Conservation (phyloP, 768 basidiomycete species). For the Mycena kentingensis region DNA sequence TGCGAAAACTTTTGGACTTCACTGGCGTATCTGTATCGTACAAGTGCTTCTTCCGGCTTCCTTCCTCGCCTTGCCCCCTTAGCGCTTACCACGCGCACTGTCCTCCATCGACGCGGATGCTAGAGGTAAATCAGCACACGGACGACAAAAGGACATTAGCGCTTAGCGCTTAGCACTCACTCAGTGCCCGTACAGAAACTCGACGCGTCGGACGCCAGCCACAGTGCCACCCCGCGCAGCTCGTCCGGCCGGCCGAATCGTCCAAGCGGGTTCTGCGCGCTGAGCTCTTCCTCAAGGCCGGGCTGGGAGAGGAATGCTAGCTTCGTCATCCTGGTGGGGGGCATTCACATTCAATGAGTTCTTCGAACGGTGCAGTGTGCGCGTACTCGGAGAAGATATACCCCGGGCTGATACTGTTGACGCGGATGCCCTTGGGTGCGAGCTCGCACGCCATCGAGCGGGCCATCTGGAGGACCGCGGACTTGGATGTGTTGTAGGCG, state of each 20-base stretch:
- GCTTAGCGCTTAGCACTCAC: too few species aligned
- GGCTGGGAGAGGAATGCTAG: conserved; percentile 57
- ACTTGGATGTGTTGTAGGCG: conserved; percentile 74
- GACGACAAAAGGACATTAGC: background rate
- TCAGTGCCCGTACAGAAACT: conserved; percentile 63
- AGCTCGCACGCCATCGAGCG: conserved; percentile 80
- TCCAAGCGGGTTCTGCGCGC: conserved; percentile 60
- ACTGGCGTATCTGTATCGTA: too few species aligned
- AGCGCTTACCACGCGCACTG: conserved; percentile 18
- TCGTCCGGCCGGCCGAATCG: conserved; percentile 70
- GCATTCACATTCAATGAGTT: background rate
- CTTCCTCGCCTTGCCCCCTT: too few species aligned
- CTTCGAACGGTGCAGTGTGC: conserved; percentile 1
- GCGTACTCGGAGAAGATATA: conserved; percentile 66
- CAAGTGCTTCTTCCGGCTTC: too few species aligned
- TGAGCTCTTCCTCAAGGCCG: conserved; percentile 56
- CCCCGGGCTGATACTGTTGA: conserved; percentile 73
- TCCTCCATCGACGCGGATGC: conserved; percentile 20
- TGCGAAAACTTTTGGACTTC: too few species aligned
- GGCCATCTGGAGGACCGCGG: conserved; percentile 78
- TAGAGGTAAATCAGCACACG: background rate
- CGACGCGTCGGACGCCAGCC: conserved; percentile 70
- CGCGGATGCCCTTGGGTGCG: conserved; percentile 63
- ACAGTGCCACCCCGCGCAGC: conserved; percentile 63
- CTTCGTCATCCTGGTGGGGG: conserved; percentile 56